These are phyloP conservation scores for Alternaria triticina DNA, from an alignment of 2,329 filamentous ascomycete species.

Conservation along the genomic window DNA sequence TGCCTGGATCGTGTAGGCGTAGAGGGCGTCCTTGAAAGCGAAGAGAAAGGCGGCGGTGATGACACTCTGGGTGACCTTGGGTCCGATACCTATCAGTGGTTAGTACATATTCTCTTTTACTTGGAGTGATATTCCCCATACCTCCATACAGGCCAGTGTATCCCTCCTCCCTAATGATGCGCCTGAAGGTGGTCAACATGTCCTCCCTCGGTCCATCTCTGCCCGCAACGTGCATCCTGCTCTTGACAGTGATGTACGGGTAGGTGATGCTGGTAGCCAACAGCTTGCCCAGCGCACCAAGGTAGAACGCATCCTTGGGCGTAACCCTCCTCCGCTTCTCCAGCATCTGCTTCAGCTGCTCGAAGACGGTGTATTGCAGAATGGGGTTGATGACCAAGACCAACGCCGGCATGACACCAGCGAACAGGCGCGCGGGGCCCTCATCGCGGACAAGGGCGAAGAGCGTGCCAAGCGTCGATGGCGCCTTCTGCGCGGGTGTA, in stretches of 20 bases:
- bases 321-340: constrained; percentile 81
- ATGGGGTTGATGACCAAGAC: constrained; percentile 98
- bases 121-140: constrained; percentile 50
- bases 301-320: constrained; percentile 84
- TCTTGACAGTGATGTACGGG: constrained; percentile 99
- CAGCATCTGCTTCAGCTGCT: constrained; percentile 92
- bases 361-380: constrained; percentile 97
- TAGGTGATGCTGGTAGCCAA: constrained; percentile 94
- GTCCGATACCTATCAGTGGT: constrained; percentile 74
- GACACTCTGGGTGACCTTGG: constrained; percentile 96
- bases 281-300: constrained; percentile 92
- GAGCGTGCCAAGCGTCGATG: constrained; percentile 81
- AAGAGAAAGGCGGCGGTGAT: constrained; percentile 96
- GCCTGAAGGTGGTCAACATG: constrained; percentile 76
- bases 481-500: constrained; percentile 63
- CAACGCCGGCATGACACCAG: constrained; percentile 89
- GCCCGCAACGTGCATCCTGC: constrained; percentile 90
- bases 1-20: constrained; percentile 77
- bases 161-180: constrained; percentile 88
- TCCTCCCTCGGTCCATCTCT: constrained; percentile 79
- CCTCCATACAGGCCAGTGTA: constrained; percentile 91
- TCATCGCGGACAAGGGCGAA: constrained; percentile 81
- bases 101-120: background rate
- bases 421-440: constrained; percentile 83
- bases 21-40: constrained; percentile 96